These are phyloP conservation scores for Rubus parviflorus DNA, from an alignment of 306 rosid species.

Conservation along the genomic window DNA sequence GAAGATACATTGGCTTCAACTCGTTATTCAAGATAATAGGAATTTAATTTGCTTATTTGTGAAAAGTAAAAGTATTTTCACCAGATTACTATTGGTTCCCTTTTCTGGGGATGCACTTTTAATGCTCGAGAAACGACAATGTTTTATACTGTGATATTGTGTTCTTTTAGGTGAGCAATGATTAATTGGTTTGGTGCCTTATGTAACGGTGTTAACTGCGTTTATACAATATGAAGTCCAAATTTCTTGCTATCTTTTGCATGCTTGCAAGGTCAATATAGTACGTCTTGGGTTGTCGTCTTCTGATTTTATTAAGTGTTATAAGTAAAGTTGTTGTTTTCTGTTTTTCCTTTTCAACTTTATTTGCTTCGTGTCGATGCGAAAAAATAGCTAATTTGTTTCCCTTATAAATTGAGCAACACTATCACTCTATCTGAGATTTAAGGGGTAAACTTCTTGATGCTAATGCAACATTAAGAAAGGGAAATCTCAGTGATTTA, in stretches of 20 bases:
- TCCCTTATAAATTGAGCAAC: background rate
- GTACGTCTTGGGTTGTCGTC: background rate
- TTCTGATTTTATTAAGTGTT: conserved; percentile 7
- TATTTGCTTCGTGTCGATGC: background rate
- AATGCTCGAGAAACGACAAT: background rate
- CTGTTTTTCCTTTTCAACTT: background rate
- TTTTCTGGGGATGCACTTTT: background rate
- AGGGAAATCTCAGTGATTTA: background rate
- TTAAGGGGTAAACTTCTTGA: background rate
- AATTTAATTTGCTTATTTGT: background rate
- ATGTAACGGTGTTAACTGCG: background rate
- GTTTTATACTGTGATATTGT: background rate
- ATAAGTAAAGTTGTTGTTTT: background rate
- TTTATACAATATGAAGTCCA: background rate
- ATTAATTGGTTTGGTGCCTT: background rate
- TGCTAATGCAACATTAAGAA: background rate
- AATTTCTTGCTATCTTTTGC: background rate
- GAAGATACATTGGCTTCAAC: background rate
- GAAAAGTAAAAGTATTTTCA: background rate
- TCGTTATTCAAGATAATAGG: background rate
- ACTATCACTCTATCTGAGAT: background rate
- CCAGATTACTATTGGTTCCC: conserved; percentile 9
- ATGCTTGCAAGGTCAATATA: background rate
- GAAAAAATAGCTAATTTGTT: background rate
- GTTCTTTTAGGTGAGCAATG: background rate